Percentiles rank a stretch among this genome's conserved stretches.
Conservation (phyloP, 2,329 filamentous ascomycete genomes). For the Apiospora aurea region DNA sequence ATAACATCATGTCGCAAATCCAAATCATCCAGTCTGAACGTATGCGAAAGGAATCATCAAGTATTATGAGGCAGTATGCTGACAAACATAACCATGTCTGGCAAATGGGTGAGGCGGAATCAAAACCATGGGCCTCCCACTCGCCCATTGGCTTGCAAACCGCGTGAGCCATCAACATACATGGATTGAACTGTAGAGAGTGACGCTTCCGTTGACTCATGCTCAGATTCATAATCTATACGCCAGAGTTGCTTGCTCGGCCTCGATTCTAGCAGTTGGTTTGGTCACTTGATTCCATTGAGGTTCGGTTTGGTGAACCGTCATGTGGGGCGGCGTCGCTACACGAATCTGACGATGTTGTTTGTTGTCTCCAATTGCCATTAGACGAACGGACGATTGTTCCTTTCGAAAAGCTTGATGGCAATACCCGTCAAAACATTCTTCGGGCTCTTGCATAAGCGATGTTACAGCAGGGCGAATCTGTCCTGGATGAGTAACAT, state of each 20-base stretch:
- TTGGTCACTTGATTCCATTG: background rate
- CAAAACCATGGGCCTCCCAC: background rate
- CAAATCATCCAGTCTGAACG: background rate
- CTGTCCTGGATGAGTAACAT: background rate
- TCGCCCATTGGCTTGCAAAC: background rate
- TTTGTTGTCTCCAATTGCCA: background rate
- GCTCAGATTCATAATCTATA: background rate
- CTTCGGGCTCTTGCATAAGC: background rate
- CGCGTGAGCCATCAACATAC: background rate
- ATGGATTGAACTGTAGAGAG: background rate
- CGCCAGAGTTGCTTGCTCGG: background rate
- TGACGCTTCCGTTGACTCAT: constrained; percentile 9
- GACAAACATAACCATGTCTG: background rate
- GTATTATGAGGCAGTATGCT: background rate
- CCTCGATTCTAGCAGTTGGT: background rate
- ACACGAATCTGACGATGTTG: background rate
- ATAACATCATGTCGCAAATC: background rate
- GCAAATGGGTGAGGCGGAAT: background rate
- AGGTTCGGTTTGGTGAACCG: background rate
- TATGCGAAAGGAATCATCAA: background rate
- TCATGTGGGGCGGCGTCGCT: background rate
- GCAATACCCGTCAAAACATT: background rate
- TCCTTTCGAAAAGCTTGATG: background rate
- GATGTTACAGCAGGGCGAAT: background rate
- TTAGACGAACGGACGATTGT: background rate